Evolutionary conservation across 1,284 basidiomycete genomes (phyloP).

Genomic region (Trametes pubescens): DNA sequence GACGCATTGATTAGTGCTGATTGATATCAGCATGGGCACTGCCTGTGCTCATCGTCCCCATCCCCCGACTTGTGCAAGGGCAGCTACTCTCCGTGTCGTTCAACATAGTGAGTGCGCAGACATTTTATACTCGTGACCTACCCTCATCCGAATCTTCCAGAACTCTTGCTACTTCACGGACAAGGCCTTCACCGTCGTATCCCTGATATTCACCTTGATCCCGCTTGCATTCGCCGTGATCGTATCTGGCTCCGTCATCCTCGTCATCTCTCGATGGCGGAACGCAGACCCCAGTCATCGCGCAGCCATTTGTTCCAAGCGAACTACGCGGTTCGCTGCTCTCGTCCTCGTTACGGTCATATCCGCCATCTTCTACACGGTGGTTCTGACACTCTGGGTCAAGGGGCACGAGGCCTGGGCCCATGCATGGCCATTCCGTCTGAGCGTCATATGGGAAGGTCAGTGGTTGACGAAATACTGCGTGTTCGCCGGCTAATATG

Average conservation of each 20-base stretch:
- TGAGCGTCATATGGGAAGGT: constrained; percentile 40
- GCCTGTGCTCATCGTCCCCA: constrained; percentile 33
- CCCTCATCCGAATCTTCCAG: constrained; percentile 17
- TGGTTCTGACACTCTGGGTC: constrained; percentile 35
- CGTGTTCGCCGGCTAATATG: not conserved
- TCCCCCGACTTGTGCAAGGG: constrained; percentile 27
- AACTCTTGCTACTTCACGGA: constrained; percentile 34
- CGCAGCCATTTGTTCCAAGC: constrained; percentile 28
- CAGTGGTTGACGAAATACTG: not conserved
- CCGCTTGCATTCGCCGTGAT: constrained; percentile 35
- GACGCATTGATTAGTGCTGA: not conserved
- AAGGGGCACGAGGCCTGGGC: constrained; percentile 9
- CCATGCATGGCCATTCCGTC: constrained; percentile 14
- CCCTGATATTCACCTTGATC: constrained; percentile 34
- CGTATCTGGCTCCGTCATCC: constrained; percentile 25
- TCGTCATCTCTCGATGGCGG: constrained; percentile 35
- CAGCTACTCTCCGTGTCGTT: constrained; percentile 3
- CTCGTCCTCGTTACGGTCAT: constrained; percentile 36
- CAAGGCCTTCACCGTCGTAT: constrained; percentile 31
- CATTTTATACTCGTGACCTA: not conserved
- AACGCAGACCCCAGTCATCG: constrained; percentile 25
- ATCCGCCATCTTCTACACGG: constrained; percentile 36
- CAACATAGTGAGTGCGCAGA: constrained; percentile 19
- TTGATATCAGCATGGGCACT: constrained; percentile 36
- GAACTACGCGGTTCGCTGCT: constrained; percentile 35